These are phyloP conservation scores for Chamaecrista fasciculata DNA, from an alignment of 306 rosid genomes.

Conservation along the genomic window DNA sequence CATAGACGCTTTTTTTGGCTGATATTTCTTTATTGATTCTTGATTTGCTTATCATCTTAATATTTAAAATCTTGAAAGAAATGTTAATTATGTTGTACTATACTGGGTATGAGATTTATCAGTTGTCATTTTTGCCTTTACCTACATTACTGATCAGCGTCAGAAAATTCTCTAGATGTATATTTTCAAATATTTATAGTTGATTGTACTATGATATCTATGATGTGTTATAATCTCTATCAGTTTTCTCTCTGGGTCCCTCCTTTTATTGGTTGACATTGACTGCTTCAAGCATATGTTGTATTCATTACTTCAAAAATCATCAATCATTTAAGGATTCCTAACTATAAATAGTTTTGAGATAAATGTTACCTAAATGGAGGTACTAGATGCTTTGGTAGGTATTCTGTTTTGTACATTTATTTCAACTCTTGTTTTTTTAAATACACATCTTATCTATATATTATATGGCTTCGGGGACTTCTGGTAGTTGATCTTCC, in stretches of 20 bases:
- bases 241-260: neutral
- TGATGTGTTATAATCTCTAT: neutral
- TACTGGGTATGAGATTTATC: neutral
- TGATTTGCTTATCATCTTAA: neutral
- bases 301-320: neutral
- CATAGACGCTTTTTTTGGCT: neutral
- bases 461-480: no score
- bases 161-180: neutral
- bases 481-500: no score
- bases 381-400: neutral
- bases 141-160: neutral
- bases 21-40: neutral
- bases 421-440: no score
- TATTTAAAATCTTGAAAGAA: neutral
- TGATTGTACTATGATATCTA: neutral
- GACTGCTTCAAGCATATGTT: neutral
- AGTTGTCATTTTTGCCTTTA: neutral
- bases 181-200: neutral
- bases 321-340: neutral
- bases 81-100: neutral
- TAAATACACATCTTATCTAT: no score
- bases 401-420: neutral
- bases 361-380: neutral
- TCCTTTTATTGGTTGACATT: neutral
- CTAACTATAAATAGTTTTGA: neutral